Conservation (phyloP, 1,284 basidiomycete genomes). For the Melanopsichium pennsylvanicum region DNA sequence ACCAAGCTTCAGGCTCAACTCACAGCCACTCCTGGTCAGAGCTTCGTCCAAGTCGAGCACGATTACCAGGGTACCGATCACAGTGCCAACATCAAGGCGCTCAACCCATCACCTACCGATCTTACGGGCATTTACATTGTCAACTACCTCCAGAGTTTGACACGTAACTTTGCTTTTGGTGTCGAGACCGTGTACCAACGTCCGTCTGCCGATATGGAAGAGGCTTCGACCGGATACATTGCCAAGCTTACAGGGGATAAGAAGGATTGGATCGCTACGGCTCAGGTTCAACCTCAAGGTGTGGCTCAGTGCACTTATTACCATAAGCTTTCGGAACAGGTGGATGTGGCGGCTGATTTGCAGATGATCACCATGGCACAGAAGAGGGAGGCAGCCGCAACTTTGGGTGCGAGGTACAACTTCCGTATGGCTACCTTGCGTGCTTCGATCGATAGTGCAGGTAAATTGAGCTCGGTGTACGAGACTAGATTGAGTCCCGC, state of each 20-base stretch:
- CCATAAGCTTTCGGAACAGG: conserved; percentile 93
- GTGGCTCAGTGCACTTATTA: conserved; percentile 92
- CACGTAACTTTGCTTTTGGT: conserved; percentile 88
- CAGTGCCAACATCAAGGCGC: conserved; percentile 83
- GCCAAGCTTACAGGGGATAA: conserved; percentile 73
- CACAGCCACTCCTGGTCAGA: conserved; percentile 61
- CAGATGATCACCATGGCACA: conserved; percentile 75
- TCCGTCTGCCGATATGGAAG: conserved; percentile 70
- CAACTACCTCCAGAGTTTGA: conserved; percentile 93
- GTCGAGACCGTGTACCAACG: conserved; percentile 86
- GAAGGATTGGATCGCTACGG: conserved; percentile 77
- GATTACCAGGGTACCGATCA: conserved; percentile 91
- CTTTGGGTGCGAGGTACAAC: conserved; percentile 94
- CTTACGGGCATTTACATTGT: conserved; percentile 90
- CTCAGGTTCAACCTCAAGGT: conserved; percentile 82
- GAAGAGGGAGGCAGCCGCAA: conserved; percentile 85
- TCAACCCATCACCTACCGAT: conserved; percentile 91
- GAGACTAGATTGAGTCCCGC: conserved; percentile 95
- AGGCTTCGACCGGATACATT: conserved; percentile 83
- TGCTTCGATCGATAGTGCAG: conserved; percentile 59
- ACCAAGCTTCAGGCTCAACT: conserved; percentile 92
- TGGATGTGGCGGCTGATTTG: conserved; percentile 97
- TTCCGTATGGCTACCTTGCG: conserved; percentile 81
- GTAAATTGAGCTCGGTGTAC: conserved; percentile 88
- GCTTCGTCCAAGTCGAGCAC: conserved; percentile 82